Percentiles rank a stretch among this genome's conserved stretches.
Conservation (phyloP, 108 stramenopile species). For the Fragilaria crotonensis region DNA sequence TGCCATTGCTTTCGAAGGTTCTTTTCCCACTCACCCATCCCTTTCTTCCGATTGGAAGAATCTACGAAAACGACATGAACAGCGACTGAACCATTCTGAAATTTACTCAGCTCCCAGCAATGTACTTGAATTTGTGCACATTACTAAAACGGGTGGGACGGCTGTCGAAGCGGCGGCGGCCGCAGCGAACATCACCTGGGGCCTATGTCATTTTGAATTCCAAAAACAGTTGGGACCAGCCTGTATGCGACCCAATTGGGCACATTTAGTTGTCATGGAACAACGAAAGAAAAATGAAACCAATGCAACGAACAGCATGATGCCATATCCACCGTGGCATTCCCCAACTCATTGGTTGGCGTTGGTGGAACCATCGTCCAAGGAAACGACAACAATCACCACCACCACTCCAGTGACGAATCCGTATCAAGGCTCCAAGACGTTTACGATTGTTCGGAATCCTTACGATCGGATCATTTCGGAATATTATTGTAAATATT, state of each 20-base stretch:
- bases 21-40: too few relatives aligned
- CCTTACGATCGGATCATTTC: slow-evolving; percentile 38
- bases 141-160: slow-evolving; percentile 46
- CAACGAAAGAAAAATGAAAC: not conserved
- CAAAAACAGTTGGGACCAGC: not conserved
- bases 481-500: slow-evolving; percentile 32
- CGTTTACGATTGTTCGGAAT: slow-evolving; percentile 42
- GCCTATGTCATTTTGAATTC: slow-evolving; percentile 28
- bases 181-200: slow-evolving; percentile 25
- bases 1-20: too few relatives aligned
- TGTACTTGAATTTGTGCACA: slow-evolving; percentile 32
- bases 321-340: slow-evolving; percentile 1
- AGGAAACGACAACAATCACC: too few relatives aligned
- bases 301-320: not conserved
- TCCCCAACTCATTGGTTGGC: slow-evolving; percentile 1
- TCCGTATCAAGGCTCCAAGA: slow-evolving; percentile 19
- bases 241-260: not conserved
- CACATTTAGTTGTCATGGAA: not conserved
- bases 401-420: too few relatives aligned
- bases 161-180: slow-evolving; percentile 23
- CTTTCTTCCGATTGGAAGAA: not conserved
- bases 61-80: not conserved
- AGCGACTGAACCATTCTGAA: not conserved
- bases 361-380: not conserved
- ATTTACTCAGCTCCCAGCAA: not conserved